These are phyloP conservation scores for Maudiozyma serrabonitensis DNA, from an alignment of 805 yeast species.

Conservation along the genomic window DNA sequence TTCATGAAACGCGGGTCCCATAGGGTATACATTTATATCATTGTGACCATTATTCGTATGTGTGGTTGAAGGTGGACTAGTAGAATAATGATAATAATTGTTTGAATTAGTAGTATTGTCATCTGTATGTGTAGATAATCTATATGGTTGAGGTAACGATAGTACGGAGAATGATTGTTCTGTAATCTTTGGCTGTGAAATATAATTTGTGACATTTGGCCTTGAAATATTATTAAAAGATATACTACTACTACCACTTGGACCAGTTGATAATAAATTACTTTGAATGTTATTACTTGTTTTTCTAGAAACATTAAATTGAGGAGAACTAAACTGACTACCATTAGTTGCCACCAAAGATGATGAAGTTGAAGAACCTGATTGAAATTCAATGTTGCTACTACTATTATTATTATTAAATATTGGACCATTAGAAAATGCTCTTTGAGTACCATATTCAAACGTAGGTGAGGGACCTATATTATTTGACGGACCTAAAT, in stretches of 20 bases:
- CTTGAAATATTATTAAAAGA: background rate
- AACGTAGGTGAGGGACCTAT: background rate
- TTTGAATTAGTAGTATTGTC: background rate
- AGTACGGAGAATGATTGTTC: background rate
- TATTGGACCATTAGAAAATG: background rate
- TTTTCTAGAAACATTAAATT: background rate
- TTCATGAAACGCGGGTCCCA: background rate
- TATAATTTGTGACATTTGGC: conserved; percentile 1
- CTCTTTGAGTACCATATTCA: background rate
- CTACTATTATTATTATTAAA: background rate
- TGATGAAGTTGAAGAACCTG: background rate
- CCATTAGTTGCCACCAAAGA: background rate
- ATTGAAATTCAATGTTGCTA: background rate
- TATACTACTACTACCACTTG: background rate
- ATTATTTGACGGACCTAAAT: background rate
- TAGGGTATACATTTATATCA: background rate
- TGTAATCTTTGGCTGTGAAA: conserved; percentile 2
- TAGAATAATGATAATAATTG: background rate
- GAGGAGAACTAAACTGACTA: background rate
- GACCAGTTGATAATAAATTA: background rate
- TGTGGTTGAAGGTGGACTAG: background rate
- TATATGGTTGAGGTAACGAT: conserved; percentile 3
- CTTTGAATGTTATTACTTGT: background rate
- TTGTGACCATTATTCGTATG: background rate
- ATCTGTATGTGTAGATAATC: background rate